Evolutionary conservation across 805 yeast genomes (phyloP), one percentile per base, ranked within the genome.

Genomic region (Wickerhamomyces hampshirensis): DNA sequence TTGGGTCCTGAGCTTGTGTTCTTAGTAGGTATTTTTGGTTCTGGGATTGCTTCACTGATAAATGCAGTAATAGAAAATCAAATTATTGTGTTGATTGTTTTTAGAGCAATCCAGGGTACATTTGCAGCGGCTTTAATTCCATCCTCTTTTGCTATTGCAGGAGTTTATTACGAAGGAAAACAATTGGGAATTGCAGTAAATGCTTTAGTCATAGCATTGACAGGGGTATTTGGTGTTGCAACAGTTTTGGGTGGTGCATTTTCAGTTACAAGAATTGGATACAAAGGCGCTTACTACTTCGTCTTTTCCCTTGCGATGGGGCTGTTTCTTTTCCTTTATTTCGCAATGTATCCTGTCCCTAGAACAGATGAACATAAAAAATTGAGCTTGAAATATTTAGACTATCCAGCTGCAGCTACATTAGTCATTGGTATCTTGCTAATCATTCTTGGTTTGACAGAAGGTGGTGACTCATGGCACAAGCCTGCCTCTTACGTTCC

Each of bases 81-180:
- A 1, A 44, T 53, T 33, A 62, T 55, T 30, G 66, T 54, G 1
- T 47, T 69, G 33, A 63, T 68, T 34, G 60, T 69, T 0, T 58
- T 70, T 34, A 54, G 74, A 43, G 71, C 73, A 2, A 34, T 70
- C 1, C 75, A 69, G 44, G 75, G 75, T 10, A 46, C 68, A 6
- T 58, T 64, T 13, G 75, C 65, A 2, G 62, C 73, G 1, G 57
- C 63, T 5, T 38, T 65, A 8, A 50, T 70, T 13, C 75, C 74
- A 2, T 49, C 60, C 7, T 51, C 61, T 4, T 60, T 56, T 33
- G 62, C 65, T 0, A 33, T 64, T 10, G 54, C 62, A 5, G 62
- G 60, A 0, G 41, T 52, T 30, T 48, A 55, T 18, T 62, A 56
- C 34, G 34, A 42, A 5, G 65, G 60, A 1, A 47, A 51, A 19